Conservation (phyloP, 495 filamentous ascomycete genomes). For the Xylaria acuta region DNA sequence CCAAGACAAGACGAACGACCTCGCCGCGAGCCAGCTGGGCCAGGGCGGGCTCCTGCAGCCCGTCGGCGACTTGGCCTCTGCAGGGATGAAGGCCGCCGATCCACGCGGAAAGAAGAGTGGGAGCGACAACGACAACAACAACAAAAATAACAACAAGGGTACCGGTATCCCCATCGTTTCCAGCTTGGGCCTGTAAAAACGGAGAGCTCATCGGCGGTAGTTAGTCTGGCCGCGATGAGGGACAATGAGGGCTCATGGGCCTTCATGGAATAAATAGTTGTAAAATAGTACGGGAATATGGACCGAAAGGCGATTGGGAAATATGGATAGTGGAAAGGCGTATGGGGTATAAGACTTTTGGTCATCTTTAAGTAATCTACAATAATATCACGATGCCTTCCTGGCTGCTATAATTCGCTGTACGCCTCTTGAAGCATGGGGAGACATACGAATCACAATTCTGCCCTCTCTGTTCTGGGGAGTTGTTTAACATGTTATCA, state of each 20-base stretch:
- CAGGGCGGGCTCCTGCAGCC: constrained; percentile 67
- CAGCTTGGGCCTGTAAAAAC: constrained; percentile 1
- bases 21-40: constrained; percentile 65
- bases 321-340: not conserved
- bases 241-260: not conserved
- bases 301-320: not conserved
- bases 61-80: constrained; percentile 63
- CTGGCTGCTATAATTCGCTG: not conserved
- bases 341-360: not conserved
- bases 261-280: not conserved
- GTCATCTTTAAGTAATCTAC: not conserved
- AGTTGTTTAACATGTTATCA: not conserved
- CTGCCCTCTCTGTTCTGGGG: not conserved
- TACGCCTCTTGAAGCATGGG: not conserved
- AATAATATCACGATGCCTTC: not conserved
- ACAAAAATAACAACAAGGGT: not conserved
- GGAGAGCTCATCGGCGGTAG: not conserved
- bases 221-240: not conserved
- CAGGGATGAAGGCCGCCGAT: constrained; percentile 70
- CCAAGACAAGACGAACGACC: constrained; percentile 66
- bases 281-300: not conserved
- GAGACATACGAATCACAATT: not conserved
- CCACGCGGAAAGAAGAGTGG: constrained; percentile 65
- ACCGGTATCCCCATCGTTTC: constrained; percentile 6
- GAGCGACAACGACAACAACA: constrained; percentile 24